phyloP scores from a whole-genome alignment of 768 basidiomycete species.

The Rhodocollybia butyracea region DNA sequence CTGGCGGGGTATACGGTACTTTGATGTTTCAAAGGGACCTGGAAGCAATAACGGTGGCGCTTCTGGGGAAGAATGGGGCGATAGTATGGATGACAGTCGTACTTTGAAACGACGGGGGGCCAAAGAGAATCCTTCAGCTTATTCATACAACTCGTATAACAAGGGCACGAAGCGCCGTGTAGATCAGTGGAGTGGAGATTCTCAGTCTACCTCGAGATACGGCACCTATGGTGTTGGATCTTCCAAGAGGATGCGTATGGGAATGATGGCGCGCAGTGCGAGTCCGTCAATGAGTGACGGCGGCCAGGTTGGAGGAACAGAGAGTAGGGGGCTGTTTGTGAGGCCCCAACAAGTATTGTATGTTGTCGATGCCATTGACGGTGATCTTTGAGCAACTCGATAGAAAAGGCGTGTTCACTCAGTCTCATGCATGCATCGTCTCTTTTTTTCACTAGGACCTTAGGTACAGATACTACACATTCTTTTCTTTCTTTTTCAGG shows the following conservation, averaged over 20 bases:
- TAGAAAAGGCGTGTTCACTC: no score
- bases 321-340: constrained; percentile 78
- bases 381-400: no score
- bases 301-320: constrained; percentile 38
- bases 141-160: constrained; percentile 36
- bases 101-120: constrained; percentile 40
- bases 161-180: constrained; percentile 27
- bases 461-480: neutral
- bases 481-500: neutral
- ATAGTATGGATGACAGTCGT: constrained; percentile 18
- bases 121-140: constrained; percentile 43
- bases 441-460: no score
- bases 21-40: constrained; percentile 52
- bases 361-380: constrained; percentile 78
- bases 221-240: neutral
- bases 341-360: constrained; percentile 85
- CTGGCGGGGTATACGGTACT: constrained; percentile 80
- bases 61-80: constrained; percentile 44
- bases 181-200: constrained; percentile 39
- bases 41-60: constrained; percentile 28
- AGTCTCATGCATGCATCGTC: no score
- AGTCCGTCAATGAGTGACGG: constrained; percentile 64
- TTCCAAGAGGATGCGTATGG: constrained; percentile 64
- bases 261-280: constrained; percentile 56
- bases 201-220: constrained; percentile 5